These are phyloP conservation scores for Candida tammaniensis DNA, from an alignment of 805 yeast species.

Conservation along the genomic window DNA sequence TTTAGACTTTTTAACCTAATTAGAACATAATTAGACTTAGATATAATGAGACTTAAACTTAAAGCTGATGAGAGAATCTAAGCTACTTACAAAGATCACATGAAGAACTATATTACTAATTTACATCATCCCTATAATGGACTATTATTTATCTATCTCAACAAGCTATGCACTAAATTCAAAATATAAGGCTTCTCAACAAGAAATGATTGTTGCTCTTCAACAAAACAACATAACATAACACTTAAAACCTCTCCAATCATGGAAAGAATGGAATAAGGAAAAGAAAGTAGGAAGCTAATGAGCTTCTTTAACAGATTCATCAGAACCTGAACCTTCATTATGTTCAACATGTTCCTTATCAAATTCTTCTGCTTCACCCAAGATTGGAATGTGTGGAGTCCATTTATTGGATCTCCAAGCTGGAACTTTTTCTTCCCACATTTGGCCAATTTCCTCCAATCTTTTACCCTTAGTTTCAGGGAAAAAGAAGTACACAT, in stretches of 20 bases:
- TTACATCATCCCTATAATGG: constrained; percentile 11
- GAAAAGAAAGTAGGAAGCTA: background rate
- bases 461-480: constrained; percentile 56
- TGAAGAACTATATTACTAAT: background rate
- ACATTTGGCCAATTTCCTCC: constrained; percentile 47
- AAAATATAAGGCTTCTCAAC: constrained; percentile 10
- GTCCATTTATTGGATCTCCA: constrained; percentile 28
- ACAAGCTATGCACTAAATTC: constrained; percentile 13
- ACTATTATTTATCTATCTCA: constrained; percentile 13
- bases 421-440: constrained; percentile 37
- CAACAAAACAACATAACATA: too few species aligned
- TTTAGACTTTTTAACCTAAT: too few species aligned
- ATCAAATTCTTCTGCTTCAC: constrained; percentile 28
- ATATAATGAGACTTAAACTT: too few species aligned
- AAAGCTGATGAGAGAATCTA: too few species aligned
- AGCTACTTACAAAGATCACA: too few species aligned
- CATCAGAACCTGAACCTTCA: constrained; percentile 8
- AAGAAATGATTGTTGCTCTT: constrained; percentile 9
- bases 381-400: constrained; percentile 33
- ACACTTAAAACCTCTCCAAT: background rate
- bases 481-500: constrained; percentile 46
- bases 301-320: constrained; percentile 3
- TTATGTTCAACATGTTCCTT: constrained; percentile 7
- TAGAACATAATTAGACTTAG: too few species aligned
- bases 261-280: background rate